Conservation (phyloP, 495 filamentous ascomycete genomes). For the Jackrogersella minutella region DNA sequence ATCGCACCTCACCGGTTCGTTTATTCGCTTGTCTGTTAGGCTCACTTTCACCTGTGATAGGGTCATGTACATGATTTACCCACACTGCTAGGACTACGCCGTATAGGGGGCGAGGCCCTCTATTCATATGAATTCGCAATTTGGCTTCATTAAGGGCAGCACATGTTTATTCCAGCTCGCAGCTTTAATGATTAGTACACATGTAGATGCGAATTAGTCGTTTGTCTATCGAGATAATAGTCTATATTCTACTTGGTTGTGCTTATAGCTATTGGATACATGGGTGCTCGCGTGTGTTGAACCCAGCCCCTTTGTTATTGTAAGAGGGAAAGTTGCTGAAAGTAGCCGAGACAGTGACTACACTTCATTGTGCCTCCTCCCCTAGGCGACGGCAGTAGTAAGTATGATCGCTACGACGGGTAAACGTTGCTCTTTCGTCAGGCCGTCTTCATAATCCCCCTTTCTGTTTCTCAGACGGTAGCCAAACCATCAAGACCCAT, state of each 20-base stretch:
- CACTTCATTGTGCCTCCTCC: conserved; percentile 21
- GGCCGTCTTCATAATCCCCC: conserved; percentile 4
- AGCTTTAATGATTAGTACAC: conserved; percentile 24
- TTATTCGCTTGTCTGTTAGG: conserved; percentile 19
- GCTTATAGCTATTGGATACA: conserved; percentile 13
- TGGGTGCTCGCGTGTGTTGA: conserved; percentile 13
- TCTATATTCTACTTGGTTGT: conserved; percentile 17
- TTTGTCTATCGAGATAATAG: conserved; percentile 5
- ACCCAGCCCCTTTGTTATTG: conserved; percentile 32
- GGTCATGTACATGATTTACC: conserved; percentile 29
- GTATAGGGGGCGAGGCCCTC: conserved; percentile 37
- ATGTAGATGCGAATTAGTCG: conserved; percentile 18
- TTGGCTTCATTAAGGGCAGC: conserved; percentile 40
- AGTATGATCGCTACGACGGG: conserved; percentile 30
- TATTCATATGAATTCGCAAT: conserved; percentile 41
- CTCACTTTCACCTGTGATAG: conserved; percentile 16
- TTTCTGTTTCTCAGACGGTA: conserved; percentile 34
- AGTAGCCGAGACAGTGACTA: conserved; percentile 21
- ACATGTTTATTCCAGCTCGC: conserved; percentile 25
- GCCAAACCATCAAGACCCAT: conserved; percentile 26
- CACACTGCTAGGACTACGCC: conserved; percentile 10
- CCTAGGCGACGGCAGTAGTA: conserved; percentile 17
- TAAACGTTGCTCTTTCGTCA: conserved; percentile 29
- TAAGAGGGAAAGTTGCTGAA: conserved; percentile 36
- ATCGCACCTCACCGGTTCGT: conserved; percentile 32